Percentiles rank a stretch among this genome's conserved stretches.
These are phyloP conservation scores for Pugionium cornutum DNA, from an alignment of 345 rosid genomes.

Conservation along the genomic window DNA sequence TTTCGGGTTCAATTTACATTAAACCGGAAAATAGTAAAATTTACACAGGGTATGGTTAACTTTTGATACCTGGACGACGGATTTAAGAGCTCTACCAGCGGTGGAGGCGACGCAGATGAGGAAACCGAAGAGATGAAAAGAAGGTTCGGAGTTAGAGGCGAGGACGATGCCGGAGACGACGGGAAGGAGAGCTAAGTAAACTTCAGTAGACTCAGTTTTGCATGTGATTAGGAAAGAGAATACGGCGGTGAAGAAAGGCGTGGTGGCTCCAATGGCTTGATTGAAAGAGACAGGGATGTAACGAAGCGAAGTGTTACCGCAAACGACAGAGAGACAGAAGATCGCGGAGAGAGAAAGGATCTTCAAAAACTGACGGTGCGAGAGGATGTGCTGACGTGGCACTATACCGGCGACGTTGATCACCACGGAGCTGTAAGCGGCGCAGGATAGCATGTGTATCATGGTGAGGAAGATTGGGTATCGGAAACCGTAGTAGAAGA, in stretches of 20 bases:
- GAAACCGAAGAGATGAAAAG: conserved; percentile 90
- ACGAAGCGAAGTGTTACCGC: conserved; percentile 89
- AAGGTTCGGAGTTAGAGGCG: conserved; percentile 90
- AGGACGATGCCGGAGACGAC: conserved; percentile 92
- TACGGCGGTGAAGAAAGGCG: conserved; percentile 96
- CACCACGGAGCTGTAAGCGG: conserved; percentile 71
- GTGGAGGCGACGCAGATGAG: conserved; percentile 90
- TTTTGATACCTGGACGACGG: conserved; percentile 74
- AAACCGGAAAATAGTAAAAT: not conserved
- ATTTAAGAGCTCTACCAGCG: conserved; percentile 93
- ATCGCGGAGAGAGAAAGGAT: conserved; percentile 78
- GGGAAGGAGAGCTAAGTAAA: conserved; percentile 81
- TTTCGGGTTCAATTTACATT: not conserved
- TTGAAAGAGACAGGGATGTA: conserved; percentile 98
- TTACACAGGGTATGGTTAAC: not conserved
- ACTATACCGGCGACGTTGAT: conserved; percentile 73
- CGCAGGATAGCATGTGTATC: conserved; percentile 91
- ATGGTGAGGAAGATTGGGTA: conserved; percentile 94
- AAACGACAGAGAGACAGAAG: conserved; percentile 92
- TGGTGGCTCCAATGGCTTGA: conserved; percentile 96
- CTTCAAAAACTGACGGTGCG: conserved; percentile 77
- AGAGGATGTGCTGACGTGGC: conserved; percentile 79
- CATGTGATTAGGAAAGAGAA: conserved; percentile 89
- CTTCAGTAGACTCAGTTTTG: conserved; percentile 82
- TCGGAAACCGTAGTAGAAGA: conserved; percentile 83